Conservation (phyloP, 192 early-diverging fungal genomes). For the Dispira simplex region DNA sequence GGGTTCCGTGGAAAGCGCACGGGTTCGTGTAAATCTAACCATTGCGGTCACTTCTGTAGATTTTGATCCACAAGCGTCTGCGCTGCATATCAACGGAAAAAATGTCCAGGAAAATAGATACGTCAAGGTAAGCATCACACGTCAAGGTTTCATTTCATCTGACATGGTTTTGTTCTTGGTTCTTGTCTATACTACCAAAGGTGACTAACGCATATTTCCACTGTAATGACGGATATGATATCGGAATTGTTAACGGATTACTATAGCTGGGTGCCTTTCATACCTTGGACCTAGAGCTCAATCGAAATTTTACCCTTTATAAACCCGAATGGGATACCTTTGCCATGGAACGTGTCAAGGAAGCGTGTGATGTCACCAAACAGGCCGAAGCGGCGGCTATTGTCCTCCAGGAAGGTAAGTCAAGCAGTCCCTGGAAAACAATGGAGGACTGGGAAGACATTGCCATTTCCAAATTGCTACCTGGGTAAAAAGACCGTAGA, state of each 20-base stretch:
- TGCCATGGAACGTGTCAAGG: slow-evolving; percentile 71
- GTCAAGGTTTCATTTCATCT: too few relatives aligned
- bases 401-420: slow-evolving; percentile 58
- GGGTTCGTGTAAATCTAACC: slow-evolving; percentile 64
- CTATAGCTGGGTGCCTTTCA: slow-evolving; percentile 81
- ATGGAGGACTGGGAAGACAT: too few relatives aligned
- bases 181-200: too few relatives aligned
- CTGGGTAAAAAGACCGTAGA: too few relatives aligned
- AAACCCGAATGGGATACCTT: slow-evolving; percentile 94
- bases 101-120: slow-evolving; percentile 76
- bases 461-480: too few relatives aligned
- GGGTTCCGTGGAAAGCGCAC: slow-evolving; percentile 72
- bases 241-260: too few relatives aligned
- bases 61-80: slow-evolving; percentile 76
- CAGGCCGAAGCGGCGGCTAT: slow-evolving; percentile 88
- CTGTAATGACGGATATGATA: too few relatives aligned
- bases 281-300: slow-evolving; percentile 85
- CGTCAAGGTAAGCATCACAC: slow-evolving; percentile 49
- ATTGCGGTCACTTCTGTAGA: slow-evolving; percentile 74
- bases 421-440: too few relatives aligned
- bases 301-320: slow-evolving; percentile 69
- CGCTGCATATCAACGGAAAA: slow-evolving; percentile 77
- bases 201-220: too few relatives aligned
- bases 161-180: too few relatives aligned
- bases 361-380: slow-evolving; percentile 76